Conservation (phyloP, 1,284 basidiomycete genomes). For the Sporisorium sorghi region DNA sequence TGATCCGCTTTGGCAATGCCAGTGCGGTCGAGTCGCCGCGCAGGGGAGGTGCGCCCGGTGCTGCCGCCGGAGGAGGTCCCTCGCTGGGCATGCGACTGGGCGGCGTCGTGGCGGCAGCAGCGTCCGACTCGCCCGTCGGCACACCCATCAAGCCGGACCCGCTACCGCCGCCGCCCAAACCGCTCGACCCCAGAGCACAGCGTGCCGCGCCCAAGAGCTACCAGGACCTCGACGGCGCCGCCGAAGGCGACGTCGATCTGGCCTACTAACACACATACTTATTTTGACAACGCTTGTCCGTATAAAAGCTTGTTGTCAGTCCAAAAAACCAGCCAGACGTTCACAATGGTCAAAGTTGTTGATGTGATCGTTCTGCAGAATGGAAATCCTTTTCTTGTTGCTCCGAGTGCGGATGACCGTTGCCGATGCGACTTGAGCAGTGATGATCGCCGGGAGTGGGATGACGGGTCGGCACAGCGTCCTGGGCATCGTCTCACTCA, state of each 20-base stretch:
- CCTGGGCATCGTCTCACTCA: too few species aligned
- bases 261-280: too few species aligned
- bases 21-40: conserved; percentile 37
- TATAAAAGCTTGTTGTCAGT: background rate
- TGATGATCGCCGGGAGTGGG: too few species aligned
- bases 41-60: conserved; percentile 2
- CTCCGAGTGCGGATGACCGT: too few species aligned
- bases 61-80: background rate
- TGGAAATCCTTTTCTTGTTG: too few species aligned
- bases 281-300: too few species aligned
- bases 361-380: too few species aligned
- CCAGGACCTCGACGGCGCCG: conserved; percentile 59
- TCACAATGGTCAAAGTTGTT: too few species aligned
- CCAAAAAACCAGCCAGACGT: too few species aligned
- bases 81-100: conserved; percentile 44
- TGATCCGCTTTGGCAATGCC: conserved; percentile 46
- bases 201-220: conserved; percentile 45
- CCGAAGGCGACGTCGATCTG: conserved; percentile 51
- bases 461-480: too few species aligned
- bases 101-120: conserved; percentile 16
- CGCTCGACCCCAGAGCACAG: conserved; percentile 53
- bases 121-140: conserved; percentile 6
- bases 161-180: conserved; percentile 51
- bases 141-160: conserved; percentile 32
- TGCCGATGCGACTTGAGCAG: too few species aligned